Percentiles rank a stretch among this genome's conserved stretches.
Conservation (phyloP, 2,329 filamentous ascomycete genomes). For the Colletotrichum melonis region DNA sequence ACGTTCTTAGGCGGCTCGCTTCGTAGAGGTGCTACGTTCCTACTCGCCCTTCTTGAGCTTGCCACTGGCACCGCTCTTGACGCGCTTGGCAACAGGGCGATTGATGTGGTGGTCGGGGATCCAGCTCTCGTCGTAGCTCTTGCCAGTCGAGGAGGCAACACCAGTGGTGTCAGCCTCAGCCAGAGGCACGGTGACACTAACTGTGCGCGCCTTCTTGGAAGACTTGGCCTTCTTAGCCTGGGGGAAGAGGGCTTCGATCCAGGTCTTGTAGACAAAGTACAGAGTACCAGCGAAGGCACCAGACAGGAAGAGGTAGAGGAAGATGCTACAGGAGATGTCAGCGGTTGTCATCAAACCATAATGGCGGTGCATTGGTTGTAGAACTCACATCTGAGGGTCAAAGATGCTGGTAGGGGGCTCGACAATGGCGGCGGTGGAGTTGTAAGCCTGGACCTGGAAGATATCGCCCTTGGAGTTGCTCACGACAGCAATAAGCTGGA, state of each 20-base stretch:
- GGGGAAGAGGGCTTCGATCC: constrained; percentile 95
- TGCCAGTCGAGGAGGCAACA: constrained; percentile 74
- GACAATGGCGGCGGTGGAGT: constrained; percentile 86
- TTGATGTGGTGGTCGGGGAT: constrained; percentile 91
- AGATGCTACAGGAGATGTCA: constrained; percentile 72
- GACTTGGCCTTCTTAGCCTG: constrained; percentile 79
- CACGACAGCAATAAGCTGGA: constrained; percentile 82
- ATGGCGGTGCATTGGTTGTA: not conserved
- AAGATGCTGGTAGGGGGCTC: constrained; percentile 92
- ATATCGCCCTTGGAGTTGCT: constrained; percentile 73
- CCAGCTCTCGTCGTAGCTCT: constrained; percentile 92
- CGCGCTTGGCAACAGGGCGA: constrained; percentile 78
- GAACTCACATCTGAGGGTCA: constrained; percentile 90
- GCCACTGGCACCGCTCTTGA: constrained; percentile 67
- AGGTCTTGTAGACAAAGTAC: constrained; percentile 99
- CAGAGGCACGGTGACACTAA: constrained; percentile 69
- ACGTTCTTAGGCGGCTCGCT: not conserved
- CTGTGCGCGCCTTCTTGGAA: constrained; percentile 74
- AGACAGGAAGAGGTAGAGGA: constrained; percentile 93
- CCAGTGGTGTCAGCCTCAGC: constrained; percentile 78
- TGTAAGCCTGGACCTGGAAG: constrained; percentile 84
- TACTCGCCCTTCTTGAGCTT: constrained; percentile 48
- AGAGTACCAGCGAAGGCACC: constrained; percentile 81
- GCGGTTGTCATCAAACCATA: constrained; percentile 59
- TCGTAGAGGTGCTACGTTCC: not conserved